Evolutionary conservation across 345 rosid genomes (phyloP).

Genomic region (Lumnitzera littorea): DNA sequence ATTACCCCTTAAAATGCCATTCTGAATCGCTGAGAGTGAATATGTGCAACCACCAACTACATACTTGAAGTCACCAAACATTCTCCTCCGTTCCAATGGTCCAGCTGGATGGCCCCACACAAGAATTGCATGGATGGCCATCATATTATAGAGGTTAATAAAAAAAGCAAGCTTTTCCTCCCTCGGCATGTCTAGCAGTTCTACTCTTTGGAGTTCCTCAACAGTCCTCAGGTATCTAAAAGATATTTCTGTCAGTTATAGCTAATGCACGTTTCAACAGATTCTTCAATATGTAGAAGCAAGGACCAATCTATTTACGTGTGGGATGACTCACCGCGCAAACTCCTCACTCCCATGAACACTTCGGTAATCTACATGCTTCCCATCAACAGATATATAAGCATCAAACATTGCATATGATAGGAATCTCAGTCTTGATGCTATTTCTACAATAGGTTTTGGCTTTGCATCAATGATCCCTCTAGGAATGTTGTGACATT

Average conservation of each 20-base stretch:
- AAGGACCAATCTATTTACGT: too few relatives aligned
- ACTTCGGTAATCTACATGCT: conserved; percentile 79
- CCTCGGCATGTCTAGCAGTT: conserved; percentile 51
- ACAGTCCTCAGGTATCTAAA: conserved; percentile 66
- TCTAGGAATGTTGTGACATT: conserved; percentile 74
- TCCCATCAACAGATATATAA: conserved; percentile 66
- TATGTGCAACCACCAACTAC: conserved; percentile 63
- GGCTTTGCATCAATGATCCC: conserved; percentile 76
- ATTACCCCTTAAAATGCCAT: conserved; percentile 75
- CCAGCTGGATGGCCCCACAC: conserved; percentile 70
- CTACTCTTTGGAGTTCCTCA: conserved; percentile 80
- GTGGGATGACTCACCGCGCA: conserved; percentile 48
- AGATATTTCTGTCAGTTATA: conserved; percentile 3
- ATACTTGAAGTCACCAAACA: conserved; percentile 75
- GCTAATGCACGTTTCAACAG: neutral
- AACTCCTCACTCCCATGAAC: conserved; percentile 94
- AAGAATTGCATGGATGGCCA: conserved; percentile 78
- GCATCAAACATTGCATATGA: conserved; percentile 66
- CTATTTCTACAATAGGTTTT: conserved; percentile 56
- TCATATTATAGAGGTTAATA: conserved; percentile 79
- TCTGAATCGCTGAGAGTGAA: conserved; percentile 79
- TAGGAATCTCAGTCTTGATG: conserved; percentile 59
- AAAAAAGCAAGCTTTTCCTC: conserved; percentile 85
- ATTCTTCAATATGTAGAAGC: too few relatives aligned
- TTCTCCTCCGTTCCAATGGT: conserved; percentile 56